phyloP scores from a whole-genome alignment of 2,329 filamentous ascomycete species.

The Fusarium sambucinum region DNA sequence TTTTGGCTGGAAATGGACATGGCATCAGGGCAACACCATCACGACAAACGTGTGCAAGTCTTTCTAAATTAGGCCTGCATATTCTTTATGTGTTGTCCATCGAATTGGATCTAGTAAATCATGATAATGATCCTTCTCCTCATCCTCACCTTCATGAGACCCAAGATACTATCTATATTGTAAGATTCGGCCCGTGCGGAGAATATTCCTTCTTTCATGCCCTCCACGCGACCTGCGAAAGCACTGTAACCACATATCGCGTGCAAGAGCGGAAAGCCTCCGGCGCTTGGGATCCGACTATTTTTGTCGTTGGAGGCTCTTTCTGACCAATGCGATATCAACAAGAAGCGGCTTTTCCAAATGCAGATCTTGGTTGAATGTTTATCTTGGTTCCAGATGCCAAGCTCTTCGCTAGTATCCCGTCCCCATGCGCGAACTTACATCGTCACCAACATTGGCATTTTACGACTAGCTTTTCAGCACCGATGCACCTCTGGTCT shows the following conservation, averaged over 20 bases:
- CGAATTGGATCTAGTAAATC: background rate
- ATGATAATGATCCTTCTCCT: background rate
- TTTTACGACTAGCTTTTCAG: conserved; percentile 27
- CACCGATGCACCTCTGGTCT: conserved; percentile 35
- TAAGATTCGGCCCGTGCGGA: conserved; percentile 35
- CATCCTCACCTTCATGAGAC: conserved; percentile 4
- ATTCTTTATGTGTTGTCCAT: background rate
- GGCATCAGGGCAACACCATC: background rate
- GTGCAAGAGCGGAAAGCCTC: conserved; percentile 16
- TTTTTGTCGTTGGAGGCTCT: conserved; percentile 30
- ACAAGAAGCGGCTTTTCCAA: conserved; percentile 29
- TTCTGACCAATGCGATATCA: conserved; percentile 22
- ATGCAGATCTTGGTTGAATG: conserved; percentile 19
- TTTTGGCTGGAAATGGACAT: conserved; percentile 40
- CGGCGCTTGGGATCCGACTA: conserved; percentile 37
- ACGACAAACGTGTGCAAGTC: conserved; percentile 2
- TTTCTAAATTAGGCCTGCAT: conserved; percentile 24
- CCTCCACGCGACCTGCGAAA: conserved; percentile 13
- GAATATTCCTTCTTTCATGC: conserved; percentile 25
- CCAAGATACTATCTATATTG: conserved; percentile 3
- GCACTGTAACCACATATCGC: conserved; percentile 30
- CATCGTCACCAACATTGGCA: conserved; percentile 25
- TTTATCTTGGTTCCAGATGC: conserved; percentile 5
- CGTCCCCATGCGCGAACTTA: conserved; percentile 22
- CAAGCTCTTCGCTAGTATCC: conserved; percentile 30